phyloP scores from a whole-genome alignment of 495 filamentous ascomycete genomes.

The Neurospora sp. region DNA sequence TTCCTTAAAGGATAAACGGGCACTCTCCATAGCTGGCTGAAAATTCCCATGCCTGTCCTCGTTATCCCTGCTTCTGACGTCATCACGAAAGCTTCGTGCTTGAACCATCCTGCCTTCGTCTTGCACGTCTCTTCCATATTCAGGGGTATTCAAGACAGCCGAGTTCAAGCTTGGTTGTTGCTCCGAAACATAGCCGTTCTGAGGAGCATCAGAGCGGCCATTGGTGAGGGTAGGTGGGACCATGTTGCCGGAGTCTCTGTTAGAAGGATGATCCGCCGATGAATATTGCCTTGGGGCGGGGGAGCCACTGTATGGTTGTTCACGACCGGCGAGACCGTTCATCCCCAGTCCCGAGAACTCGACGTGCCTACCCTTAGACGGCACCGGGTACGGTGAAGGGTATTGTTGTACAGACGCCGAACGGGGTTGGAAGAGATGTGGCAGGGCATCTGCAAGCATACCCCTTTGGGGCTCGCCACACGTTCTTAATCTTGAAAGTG shows the following conservation, averaged over 20 bases:
- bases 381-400: background rate
- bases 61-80: background rate
- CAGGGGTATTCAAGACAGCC: background rate
- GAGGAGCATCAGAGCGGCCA: background rate
- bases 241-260: background rate
- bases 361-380: background rate
- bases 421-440: conserved; percentile 19
- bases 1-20: background rate
- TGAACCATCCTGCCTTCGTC: background rate
- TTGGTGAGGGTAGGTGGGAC: background rate
- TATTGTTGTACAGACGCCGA: background rate
- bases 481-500: conserved; percentile 37
- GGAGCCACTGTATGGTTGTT: background rate
- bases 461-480: conserved; percentile 44
- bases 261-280: background rate
- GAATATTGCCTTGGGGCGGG: background rate
- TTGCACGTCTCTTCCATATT: background rate
- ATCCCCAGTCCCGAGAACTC: background rate
- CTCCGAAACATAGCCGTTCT: background rate
- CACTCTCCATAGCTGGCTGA: background rate
- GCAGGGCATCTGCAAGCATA: conserved; percentile 51
- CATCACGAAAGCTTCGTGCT: background rate
- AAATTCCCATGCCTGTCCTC: background rate
- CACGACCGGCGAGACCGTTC: background rate
- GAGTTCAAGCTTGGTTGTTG: background rate